phyloP scores from a whole-genome alignment of 2,329 filamentous ascomycete genomes.

The Aspergillus ruber region DNA sequence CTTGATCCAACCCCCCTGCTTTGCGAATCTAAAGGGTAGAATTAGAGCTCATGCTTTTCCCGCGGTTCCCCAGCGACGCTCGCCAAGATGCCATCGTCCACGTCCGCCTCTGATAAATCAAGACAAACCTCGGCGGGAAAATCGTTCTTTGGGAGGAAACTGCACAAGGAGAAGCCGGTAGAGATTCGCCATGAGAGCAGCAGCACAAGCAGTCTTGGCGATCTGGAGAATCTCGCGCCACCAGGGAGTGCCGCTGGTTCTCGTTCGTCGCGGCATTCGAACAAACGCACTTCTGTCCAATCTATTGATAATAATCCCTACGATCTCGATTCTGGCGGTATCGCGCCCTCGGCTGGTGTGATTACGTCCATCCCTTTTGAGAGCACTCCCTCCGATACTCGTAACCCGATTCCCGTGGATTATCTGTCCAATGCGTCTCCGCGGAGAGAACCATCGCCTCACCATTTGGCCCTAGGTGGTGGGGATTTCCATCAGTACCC shows the following conservation, averaged over 20 bases:
- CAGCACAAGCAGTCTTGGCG: slow-evolving; percentile 25
- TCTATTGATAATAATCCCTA: slow-evolving; percentile 61
- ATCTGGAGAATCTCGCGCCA: slow-evolving; percentile 55
- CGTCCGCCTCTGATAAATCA: slow-evolving; percentile 66
- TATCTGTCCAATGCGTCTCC: slow-evolving; percentile 58
- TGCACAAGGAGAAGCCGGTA: slow-evolving; percentile 67
- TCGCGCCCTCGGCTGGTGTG: slow-evolving; percentile 71
- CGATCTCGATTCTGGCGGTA: slow-evolving; percentile 53
- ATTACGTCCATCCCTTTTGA: slow-evolving; percentile 89
- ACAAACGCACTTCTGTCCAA: slow-evolving; percentile 59
- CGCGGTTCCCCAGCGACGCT: slow-evolving; percentile 24
- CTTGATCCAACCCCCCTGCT: slow-evolving; percentile 7
- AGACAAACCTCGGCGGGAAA: slow-evolving; percentile 75
- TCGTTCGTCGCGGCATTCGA: slow-evolving; percentile 65
- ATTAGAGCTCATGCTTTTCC: slow-evolving; percentile 28
- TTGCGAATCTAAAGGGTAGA: slow-evolving; percentile 8
- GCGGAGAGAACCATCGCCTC: slow-evolving; percentile 68
- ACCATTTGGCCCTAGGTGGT: slow-evolving; percentile 72
- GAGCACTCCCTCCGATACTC: slow-evolving; percentile 56
- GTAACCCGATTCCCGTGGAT: slow-evolving; percentile 66
- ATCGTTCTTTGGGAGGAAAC: slow-evolving; percentile 78
- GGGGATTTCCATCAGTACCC: slow-evolving; percentile 88
- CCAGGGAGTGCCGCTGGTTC: slow-evolving; percentile 57
- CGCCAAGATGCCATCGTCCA: slow-evolving; percentile 48
- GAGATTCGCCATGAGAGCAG: slow-evolving; percentile 58